Evolutionary conservation across 192 early-diverging fungal species (phyloP).

Genomic region (Coemansia sp.): DNA sequence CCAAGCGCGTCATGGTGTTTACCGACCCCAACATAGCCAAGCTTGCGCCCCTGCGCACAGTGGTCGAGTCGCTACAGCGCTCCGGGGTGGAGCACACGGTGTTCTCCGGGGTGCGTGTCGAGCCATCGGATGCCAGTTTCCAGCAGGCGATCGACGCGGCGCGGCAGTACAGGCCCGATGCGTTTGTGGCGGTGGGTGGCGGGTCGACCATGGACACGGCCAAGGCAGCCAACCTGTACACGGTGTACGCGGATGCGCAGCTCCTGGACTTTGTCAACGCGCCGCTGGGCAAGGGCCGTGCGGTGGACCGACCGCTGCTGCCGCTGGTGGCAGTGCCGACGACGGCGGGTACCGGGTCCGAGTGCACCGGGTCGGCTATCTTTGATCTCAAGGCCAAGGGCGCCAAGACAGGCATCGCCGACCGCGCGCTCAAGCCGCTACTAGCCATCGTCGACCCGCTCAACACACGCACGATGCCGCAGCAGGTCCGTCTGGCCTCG

Average conservation of each 20-base stretch:
- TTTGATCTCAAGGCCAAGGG: conserved; percentile 81
- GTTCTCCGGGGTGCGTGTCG: conserved; percentile 74
- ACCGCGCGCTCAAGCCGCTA: conserved; percentile 75
- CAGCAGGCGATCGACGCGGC: conserved; percentile 79
- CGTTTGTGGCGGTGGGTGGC: conserved; percentile 87
- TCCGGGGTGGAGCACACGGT: conserved; percentile 66
- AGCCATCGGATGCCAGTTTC: conserved; percentile 82
- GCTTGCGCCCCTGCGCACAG: conserved; percentile 70
- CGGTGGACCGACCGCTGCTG: conserved; percentile 66
- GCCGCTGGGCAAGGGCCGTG: conserved; percentile 81
- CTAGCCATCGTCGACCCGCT: conserved; percentile 85
- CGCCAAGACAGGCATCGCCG: conserved; percentile 89
- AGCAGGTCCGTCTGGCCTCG: conserved; percentile 77
- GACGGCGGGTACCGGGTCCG: conserved; percentile 74
- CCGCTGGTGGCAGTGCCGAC: conserved; percentile 77
- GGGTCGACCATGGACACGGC: conserved; percentile 89
- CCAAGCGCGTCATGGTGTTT: conserved; percentile 82
- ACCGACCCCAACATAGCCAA: conserved; percentile 74
- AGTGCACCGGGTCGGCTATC: conserved; percentile 91
- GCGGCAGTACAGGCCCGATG: conserved; percentile 68
- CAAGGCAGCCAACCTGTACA: conserved; percentile 88
- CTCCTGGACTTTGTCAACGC: conserved; percentile 91
- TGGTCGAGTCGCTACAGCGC: conserved; percentile 69
- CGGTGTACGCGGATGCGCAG: conserved; percentile 73
- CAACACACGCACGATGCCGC: conserved; percentile 83